phyloP scores from a whole-genome alignment of 2,329 filamentous ascomycete species.

The Talaromyces sp. region DNA sequence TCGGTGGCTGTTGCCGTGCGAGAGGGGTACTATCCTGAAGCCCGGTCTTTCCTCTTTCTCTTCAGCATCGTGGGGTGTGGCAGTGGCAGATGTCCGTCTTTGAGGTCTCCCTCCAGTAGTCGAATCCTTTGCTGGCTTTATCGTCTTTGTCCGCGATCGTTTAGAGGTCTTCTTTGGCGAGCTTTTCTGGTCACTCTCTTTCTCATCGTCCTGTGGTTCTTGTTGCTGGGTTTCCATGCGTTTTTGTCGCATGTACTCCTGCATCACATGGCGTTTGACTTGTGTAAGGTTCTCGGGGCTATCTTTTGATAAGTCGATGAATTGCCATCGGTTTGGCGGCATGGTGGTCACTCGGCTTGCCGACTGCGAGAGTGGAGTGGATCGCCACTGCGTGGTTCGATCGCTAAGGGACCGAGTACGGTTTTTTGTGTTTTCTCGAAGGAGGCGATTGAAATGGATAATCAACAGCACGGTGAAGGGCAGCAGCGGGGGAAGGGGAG shows the following conservation, averaged over 20 bases:
- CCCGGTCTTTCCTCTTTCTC: neutral
- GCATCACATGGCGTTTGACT: conserved; percentile 43
- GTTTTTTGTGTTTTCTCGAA: neutral
- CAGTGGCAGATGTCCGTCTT: neutral
- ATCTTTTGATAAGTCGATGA: conserved; percentile 37
- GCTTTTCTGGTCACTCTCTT: neutral
- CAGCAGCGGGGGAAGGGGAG: neutral
- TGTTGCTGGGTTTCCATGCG: conserved; percentile 12
- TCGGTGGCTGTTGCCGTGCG: neutral
- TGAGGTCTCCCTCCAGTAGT: neutral
- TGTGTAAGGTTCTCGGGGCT: conserved; percentile 34
- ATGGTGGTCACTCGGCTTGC: neutral
- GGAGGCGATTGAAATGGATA: neutral
- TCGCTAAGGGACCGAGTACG: neutral
- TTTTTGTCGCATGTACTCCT: conserved; percentile 39
- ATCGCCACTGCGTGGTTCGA: neutral
- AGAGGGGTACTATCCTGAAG: neutral
- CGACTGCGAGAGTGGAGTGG: neutral
- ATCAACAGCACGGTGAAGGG: neutral
- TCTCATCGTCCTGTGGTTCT: conserved; percentile 8
- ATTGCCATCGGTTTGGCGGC: conserved; percentile 31
- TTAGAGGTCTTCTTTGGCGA: neutral
- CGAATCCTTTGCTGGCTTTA: neutral
- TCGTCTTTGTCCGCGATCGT: conserved; percentile 1
- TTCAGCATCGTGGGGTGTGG: neutral